A percentile compares a stretch with the other conserved stretches of the same genome.
These are phyloP conservation scores for Lactarius vividus DNA, from an alignment of 768 basidiomycete species.

Conservation along the genomic window DNA sequence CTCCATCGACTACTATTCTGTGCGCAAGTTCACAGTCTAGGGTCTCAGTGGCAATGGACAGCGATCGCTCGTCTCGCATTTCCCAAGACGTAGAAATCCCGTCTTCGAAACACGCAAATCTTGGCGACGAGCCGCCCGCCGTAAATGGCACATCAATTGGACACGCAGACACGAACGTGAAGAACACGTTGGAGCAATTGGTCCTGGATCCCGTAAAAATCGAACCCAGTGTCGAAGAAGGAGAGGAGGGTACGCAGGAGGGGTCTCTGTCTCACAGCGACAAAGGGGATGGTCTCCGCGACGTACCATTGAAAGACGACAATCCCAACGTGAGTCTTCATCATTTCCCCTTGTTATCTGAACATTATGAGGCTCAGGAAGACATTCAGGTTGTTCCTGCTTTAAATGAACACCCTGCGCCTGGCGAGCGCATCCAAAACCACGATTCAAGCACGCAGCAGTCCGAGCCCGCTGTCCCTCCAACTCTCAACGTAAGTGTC, in stretches of 20 bases:
- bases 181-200: background rate
- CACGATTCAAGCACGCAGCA: slow-evolving; percentile 5
- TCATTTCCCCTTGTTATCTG: background rate
- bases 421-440: background rate
- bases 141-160: slow-evolving; percentile 1
- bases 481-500: slow-evolving; percentile 1
- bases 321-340: slow-evolving; percentile 9
- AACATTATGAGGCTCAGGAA: slow-evolving; percentile 6
- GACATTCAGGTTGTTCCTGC: slow-evolving; percentile 1
- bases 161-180: background rate
- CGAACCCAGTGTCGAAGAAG: slow-evolving; percentile 7
- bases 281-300: background rate
- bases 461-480: background rate
- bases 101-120: slow-evolving; percentile 4
- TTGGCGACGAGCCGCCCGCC: background rate
- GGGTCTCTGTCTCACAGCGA: background rate
- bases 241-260: slow-evolving; percentile 2
- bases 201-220: background rate
- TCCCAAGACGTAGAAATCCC: slow-evolving; percentile 4
- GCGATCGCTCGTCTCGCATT: background rate
- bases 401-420: slow-evolving; percentile 17
- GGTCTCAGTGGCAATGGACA: background rate
- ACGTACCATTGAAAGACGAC: background rate
- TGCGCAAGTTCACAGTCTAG: background rate
- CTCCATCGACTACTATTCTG: background rate